Percentiles rank a stretch among this genome's conserved stretches.
These are phyloP conservation scores for Moniliophthora roreri DNA, from an alignment of 1,284 basidiomycete species.

Conservation along the genomic window DNA sequence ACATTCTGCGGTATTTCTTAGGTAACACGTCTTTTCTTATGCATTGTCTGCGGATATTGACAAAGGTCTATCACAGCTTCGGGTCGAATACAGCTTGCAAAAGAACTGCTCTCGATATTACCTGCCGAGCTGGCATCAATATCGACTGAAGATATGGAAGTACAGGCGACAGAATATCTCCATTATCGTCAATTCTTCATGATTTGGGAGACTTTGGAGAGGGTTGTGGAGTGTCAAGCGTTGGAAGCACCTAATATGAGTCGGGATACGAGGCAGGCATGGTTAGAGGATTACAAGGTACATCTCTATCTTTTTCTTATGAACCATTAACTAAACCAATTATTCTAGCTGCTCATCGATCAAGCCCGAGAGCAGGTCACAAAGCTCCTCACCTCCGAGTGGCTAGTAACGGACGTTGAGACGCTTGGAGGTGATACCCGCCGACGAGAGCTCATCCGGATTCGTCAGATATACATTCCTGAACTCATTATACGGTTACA, in stretches of 20 bases:
- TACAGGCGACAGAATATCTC: conserved; percentile 66
- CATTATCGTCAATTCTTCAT: conserved; percentile 75
- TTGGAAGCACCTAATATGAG: conserved; percentile 52
- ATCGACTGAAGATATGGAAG: conserved; percentile 48
- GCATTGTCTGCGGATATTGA: conserved; percentile 8
- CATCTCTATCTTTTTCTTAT: not conserved
- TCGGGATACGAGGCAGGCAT: conserved; percentile 56
- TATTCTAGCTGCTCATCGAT: conserved; percentile 42
- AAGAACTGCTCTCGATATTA: conserved; percentile 61
- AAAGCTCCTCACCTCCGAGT: conserved; percentile 73
- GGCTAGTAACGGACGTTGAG: conserved; percentile 62
- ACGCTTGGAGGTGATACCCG: conserved; percentile 53
- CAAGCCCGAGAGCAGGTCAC: conserved; percentile 59
- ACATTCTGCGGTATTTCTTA: conserved; percentile 85
- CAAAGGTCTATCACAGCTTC: conserved; percentile 46
- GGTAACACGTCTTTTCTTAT: conserved; percentile 41
- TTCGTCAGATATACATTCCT: conserved; percentile 89
- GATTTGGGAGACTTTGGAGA: conserved; percentile 63
- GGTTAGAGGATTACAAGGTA: conserved; percentile 67
- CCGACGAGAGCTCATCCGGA: conserved; percentile 69
- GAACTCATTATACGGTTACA: conserved; percentile 90
- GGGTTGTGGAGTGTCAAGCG: conserved; percentile 57
- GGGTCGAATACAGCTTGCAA: conserved; percentile 74
- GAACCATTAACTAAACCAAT: conserved; percentile 22
- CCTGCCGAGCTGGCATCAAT: conserved; percentile 65